phyloP scores from a whole-genome alignment of 2,329 filamentous ascomycete species.

The Dactylellina parvicollis region DNA sequence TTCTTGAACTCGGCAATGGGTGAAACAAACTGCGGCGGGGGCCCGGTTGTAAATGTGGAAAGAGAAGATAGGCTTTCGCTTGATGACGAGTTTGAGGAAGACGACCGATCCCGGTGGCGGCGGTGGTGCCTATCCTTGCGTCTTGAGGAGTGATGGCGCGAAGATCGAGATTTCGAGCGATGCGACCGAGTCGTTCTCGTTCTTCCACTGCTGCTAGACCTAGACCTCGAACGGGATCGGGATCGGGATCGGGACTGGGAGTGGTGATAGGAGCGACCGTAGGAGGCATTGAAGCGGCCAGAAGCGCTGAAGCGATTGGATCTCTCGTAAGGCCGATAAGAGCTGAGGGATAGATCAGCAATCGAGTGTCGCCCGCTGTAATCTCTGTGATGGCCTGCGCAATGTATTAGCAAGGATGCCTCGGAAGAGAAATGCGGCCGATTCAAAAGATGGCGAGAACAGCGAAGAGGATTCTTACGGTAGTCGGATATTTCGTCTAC shows the following conservation, averaged over 20 bases:
- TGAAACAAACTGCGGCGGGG: constrained; percentile 48
- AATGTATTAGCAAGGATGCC: background rate
- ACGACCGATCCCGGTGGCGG: constrained; percentile 24
- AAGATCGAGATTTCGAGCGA: constrained; percentile 31
- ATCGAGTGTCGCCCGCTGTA: constrained; percentile 42
- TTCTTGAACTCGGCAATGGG: constrained; percentile 33
- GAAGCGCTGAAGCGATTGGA: background rate
- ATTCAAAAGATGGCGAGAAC: background rate
- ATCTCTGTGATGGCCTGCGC: constrained; percentile 36
- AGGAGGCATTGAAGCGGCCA: background rate
- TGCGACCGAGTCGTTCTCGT: constrained; percentile 24
- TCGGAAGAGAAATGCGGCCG: too few relatives aligned
- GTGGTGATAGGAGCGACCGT: constrained; percentile 2
- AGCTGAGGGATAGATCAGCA: constrained; percentile 30
- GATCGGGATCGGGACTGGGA: constrained; percentile 25
- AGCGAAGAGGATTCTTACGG: constrained; percentile 12
- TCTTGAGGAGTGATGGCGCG: constrained; percentile 15
- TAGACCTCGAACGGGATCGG: constrained; percentile 28
- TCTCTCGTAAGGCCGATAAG: constrained; percentile 24
- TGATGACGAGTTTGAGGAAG: constrained; percentile 1
- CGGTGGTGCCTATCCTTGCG: constrained; percentile 27
- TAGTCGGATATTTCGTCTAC: constrained; percentile 24
- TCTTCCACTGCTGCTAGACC: constrained; percentile 41
- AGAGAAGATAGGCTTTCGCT: constrained; percentile 37
- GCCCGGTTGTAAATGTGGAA: background rate